phyloP scores from a whole-genome alignment of 495 filamentous ascomycete genomes.

The Recurvomyces mirabilis region DNA sequence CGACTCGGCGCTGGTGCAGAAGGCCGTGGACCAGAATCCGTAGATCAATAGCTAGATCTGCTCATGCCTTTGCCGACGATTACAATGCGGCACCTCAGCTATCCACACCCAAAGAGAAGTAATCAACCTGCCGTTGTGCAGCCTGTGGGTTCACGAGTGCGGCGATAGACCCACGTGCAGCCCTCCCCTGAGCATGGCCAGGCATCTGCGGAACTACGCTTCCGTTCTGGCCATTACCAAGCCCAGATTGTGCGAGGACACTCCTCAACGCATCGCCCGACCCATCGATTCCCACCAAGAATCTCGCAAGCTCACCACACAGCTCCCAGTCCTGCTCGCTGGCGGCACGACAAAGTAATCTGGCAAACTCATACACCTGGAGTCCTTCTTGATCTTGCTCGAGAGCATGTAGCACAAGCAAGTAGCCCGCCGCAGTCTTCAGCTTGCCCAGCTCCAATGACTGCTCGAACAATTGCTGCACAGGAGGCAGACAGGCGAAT shows the following conservation, averaged over 20 bases:
- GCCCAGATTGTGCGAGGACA: slow-evolving; percentile 42
- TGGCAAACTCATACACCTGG: slow-evolving; percentile 52
- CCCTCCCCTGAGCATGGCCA: no score
- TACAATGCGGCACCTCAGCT: no score
- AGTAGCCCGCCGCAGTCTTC: slow-evolving; percentile 91
- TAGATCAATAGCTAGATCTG: background rate
- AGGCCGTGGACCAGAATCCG: slow-evolving; percentile 10
- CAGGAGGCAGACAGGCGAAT: slow-evolving; percentile 78
- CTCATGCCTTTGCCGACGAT: no score
- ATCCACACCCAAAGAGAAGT: background rate
- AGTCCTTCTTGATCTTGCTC: slow-evolving; percentile 40
- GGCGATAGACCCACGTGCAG: no score
- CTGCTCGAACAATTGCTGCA: slow-evolving; percentile 84
- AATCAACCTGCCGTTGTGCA: background rate
- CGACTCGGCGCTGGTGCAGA: slow-evolving; percentile 19
- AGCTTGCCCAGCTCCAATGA: slow-evolving; percentile 70
- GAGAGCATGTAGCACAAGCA: slow-evolving; percentile 89
- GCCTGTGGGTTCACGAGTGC: no score
- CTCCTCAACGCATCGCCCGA: slow-evolving; percentile 70
- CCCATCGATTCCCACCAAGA: slow-evolving; percentile 83
- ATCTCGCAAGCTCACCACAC: slow-evolving; percentile 87
- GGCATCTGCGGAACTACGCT: no score
- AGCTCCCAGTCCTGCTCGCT: slow-evolving; percentile 88
- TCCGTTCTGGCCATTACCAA: background rate
- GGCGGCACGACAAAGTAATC: slow-evolving; percentile 71